Percentiles rank a stretch among this genome's conserved stretches.
These are phyloP conservation scores for Benincasa hispida DNA, from an alignment of 306 rosid species.

Conservation along the genomic window DNA sequence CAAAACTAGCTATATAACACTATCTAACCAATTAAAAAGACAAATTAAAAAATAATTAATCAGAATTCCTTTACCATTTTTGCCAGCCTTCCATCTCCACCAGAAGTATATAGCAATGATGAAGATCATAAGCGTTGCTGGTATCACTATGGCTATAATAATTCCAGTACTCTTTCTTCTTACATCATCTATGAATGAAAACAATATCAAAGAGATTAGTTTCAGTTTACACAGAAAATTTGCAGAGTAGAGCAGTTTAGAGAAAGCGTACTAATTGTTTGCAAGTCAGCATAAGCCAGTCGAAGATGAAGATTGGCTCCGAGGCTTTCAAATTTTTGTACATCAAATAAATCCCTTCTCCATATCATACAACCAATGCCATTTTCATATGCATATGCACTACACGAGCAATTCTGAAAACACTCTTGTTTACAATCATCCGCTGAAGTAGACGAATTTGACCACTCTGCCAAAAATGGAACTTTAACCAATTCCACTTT, in stretches of 20 bases:
- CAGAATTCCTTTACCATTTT: neutral
- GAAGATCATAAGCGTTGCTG: neutral
- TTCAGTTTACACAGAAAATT: neutral
- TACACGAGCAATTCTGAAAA: conserved; percentile 36
- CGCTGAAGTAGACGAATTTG: neutral
- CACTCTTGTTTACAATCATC: conserved; percentile 21
- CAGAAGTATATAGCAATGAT: neutral
- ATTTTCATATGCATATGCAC: conserved; percentile 27
- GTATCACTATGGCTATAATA: neutral
- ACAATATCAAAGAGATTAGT: neutral
- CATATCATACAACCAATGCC: conserved; percentile 31
- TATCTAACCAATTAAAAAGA: no score
- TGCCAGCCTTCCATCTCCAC: neutral
- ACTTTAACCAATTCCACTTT: conserved; percentile 16
- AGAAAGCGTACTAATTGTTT: neutral
- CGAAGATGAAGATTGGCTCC: neutral
- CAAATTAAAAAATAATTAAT: neutral
- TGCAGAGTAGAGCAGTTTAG: neutral
- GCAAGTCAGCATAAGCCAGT: neutral
- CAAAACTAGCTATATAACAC: no score
- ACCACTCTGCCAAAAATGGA: conserved; percentile 10
- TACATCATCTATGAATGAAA: neutral
- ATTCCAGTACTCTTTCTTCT: neutral
- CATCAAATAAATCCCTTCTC: conserved; percentile 23
- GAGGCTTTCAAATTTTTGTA: neutral